A percentile compares a stretch with the other conserved stretches of the same genome.
Conservation (phyloP, 768 basidiomycete species). For the Coprinopsis sp. region DNA sequence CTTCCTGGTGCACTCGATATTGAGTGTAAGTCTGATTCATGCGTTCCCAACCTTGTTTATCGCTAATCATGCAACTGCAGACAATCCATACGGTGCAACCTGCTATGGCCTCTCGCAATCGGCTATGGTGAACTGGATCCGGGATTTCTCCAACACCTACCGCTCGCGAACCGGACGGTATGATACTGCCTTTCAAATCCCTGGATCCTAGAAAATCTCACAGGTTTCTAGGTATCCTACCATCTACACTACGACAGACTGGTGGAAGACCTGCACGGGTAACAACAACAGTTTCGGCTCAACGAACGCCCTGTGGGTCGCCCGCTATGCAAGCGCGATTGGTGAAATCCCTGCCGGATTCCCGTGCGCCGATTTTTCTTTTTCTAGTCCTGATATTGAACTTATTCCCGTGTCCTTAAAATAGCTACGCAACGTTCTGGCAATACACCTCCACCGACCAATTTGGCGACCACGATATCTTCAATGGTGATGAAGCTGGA, state of each 20-base stretch:
- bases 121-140: conserved; percentile 60
- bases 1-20: conserved; percentile 64
- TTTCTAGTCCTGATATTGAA: too few relatives aligned
- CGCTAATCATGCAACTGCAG: conserved; percentile 25
- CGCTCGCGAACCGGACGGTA: conserved; percentile 43
- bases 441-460: conserved; percentile 53
- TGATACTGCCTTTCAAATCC: too few relatives aligned
- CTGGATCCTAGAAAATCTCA: conserved; percentile 10
- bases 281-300: conserved; percentile 46
- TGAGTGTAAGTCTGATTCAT: conserved; percentile 40
- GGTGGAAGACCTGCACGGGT: conserved; percentile 67
- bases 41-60: not conserved
- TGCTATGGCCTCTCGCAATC: conserved; percentile 53
- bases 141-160: conserved; percentile 60
- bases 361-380: conserved; percentile 27
- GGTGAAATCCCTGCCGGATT: conserved; percentile 60
- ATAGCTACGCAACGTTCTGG: conserved; percentile 53
- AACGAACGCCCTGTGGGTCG: conserved; percentile 60
- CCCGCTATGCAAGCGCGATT: conserved; percentile 43
- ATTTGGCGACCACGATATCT: conserved; percentile 54
- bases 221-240: not conserved
- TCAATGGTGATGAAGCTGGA: conserved; percentile 37
- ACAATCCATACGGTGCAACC: conserved; percentile 44
- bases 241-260: conserved; percentile 54
- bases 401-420: too few relatives aligned